Percentiles rank a stretch among this genome's conserved stretches.
Evolutionary conservation across 2,329 filamentous ascomycete genomes (phyloP).

Genomic region (Fusarium equiseti): DNA sequence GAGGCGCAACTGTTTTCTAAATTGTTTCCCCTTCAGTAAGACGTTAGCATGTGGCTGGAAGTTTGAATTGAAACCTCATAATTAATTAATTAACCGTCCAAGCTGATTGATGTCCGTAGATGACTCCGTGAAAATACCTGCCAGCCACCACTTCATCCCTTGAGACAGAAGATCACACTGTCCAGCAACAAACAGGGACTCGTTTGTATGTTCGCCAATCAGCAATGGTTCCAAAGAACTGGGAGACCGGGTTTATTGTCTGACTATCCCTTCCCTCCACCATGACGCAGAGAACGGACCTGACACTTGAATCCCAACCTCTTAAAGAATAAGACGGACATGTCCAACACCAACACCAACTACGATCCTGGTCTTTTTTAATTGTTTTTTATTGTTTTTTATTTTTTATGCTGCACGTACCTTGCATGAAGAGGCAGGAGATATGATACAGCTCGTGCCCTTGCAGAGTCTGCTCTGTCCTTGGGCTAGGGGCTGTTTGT

Average conservation of each 20-base stretch:
- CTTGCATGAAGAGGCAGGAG: conserved; percentile 35
- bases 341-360: background rate
- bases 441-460: conserved; percentile 18
- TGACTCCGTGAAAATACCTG: conserved; percentile 3
- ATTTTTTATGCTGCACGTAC: conserved; percentile 20
- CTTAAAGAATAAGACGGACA: conserved; percentile 13
- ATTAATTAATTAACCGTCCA: background rate
- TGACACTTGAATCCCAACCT: conserved; percentile 22
- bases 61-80: background rate
- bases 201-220: conserved; percentile 13
- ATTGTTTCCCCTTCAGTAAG: background rate
- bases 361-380: conserved; percentile 7
- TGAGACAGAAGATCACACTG: background rate
- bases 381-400: background rate
- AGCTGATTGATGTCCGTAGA: conserved; percentile 4
- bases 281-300: conserved; percentile 21
- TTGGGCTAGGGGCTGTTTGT: conserved; percentile 1
- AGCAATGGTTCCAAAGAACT: conserved; percentile 12
- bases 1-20: conserved; percentile 5
- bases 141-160: conserved; percentile 24
- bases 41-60: background rate
- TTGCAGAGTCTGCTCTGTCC: conserved; percentile 5
- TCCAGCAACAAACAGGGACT: background rate
- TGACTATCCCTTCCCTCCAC: background rate
- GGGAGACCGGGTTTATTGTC: background rate